Evolutionary conservation across 345 rosid species (phyloP), one percentile per base, ranked within the genome.

Genomic region (Pistacia atlantica): DNA sequence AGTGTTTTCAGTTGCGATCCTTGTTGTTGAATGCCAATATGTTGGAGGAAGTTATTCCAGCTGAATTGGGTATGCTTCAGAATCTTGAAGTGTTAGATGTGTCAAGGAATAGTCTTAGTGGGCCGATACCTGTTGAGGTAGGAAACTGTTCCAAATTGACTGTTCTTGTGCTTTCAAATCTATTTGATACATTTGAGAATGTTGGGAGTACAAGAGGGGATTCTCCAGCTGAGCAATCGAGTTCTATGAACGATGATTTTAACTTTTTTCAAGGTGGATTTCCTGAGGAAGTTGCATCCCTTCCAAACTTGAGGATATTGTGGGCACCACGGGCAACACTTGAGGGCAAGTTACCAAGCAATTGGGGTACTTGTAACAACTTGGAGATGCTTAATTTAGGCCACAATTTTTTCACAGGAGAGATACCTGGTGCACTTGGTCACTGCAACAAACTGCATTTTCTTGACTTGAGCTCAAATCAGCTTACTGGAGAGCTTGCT

Each of bases 281-380:
- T 67, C 95, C 97, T 0, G 84, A 45, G 63, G 89, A 78, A 61
- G 82, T 95, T 77, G 71, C 90, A 60, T 83, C 74, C 67, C 94
- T 95, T 80, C 91, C 92, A 0, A 89, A 86, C 66, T 86, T 95
- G 75, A 86, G 83, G 86, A 86, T 95, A 69, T 79, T 95, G 84
- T 95, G 98, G 98, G 93, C 90, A 28, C 98, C 97, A 17, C 83
- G 93, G 81, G 90, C 93, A 75, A 90, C 86, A 2, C 81, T 95
- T 18, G 92, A 87, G 79, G 97, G 94, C 70, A 77, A 72, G 14
- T 79, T 93, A 73, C 93, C 89, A 0, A 80, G 81, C 35, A 82
- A 85, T 78, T 91, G 97, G 97, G 97, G 91, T 78, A 72, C 81
- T 63, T 94, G 98, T 75, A 88, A 87, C 69, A 83, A 81, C 79